These are phyloP conservation scores for Capsicum baccatum DNA, from an alignment of 257 asterid genomes.

Conservation along the genomic window DNA sequence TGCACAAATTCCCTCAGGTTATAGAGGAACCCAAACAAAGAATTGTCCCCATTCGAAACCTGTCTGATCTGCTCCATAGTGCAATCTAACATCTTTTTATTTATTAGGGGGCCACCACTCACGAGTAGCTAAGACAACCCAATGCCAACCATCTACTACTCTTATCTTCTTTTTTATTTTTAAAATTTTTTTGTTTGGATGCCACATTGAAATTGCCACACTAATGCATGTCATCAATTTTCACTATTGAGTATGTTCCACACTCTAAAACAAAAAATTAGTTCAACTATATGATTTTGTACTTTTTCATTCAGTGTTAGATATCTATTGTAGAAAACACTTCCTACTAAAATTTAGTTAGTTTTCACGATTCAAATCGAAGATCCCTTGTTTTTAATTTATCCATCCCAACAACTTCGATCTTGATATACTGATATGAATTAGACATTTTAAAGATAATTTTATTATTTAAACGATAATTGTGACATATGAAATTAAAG, in stretches of 20 bases:
- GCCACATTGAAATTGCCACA: background rate
- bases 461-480: too few relatives aligned
- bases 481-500: too few relatives aligned
- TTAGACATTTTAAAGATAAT: too few relatives aligned
- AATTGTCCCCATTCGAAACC: slow-evolving; percentile 33
- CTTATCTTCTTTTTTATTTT: slow-evolving; percentile 25
- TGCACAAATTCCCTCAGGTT: slow-evolving; percentile 11
- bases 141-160: slow-evolving; percentile 11
- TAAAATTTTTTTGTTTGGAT: background rate
- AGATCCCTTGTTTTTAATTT: background rate
- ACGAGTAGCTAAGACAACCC: slow-evolving; percentile 46
- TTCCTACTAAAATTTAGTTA: background rate
- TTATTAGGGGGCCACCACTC: slow-evolving; percentile 58
- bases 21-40: slow-evolving; percentile 23
- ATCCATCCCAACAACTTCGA: too few relatives aligned
- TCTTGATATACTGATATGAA: too few relatives aligned
- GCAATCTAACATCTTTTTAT: slow-evolving; percentile 36
- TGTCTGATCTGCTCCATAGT: slow-evolving; percentile 30
- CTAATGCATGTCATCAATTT: background rate
- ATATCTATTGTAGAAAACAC: background rate
- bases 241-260: background rate
- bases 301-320: background rate
- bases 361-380: background rate
- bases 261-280: background rate
- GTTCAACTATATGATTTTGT: background rate